phyloP scores from a whole-genome alignment of 371 early-diverging fungal genomes.

The Apophysomyces ossiformis region DNA sequence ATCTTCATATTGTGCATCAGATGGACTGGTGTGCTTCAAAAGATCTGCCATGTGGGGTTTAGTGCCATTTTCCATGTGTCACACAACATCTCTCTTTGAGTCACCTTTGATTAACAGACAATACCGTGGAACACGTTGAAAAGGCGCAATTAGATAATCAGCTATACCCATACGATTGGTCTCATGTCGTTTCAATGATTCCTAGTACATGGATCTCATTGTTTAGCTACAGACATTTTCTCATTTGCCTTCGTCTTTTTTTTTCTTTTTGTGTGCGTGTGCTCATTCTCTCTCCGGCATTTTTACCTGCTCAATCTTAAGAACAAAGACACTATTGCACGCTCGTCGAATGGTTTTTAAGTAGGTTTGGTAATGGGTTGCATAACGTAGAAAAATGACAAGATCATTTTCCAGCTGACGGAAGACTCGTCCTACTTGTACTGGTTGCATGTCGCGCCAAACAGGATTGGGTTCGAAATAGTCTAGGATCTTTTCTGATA shows the following conservation, averaged over 20 bases:
- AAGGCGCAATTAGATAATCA: constrained; percentile 24
- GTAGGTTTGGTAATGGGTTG: constrained; percentile 11
- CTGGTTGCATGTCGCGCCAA: constrained; percentile 20
- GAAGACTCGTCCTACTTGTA: constrained; percentile 27
- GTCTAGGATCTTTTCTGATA: constrained; percentile 36
- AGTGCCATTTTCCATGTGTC: background rate
- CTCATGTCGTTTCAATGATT: constrained; percentile 14
- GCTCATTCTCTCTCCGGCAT: background rate
- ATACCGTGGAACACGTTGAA: constrained; percentile 24
- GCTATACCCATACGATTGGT: constrained; percentile 24
- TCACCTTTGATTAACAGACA: constrained; percentile 24
- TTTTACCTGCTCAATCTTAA: constrained; percentile 19
- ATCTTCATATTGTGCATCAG: constrained; percentile 25
- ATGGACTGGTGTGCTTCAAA: constrained; percentile 29
- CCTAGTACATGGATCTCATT: background rate
- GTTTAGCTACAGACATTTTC: too few relatives aligned
- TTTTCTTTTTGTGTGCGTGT: background rate
- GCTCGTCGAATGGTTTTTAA: constrained; percentile 14
- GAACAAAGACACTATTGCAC: constrained; percentile 11
- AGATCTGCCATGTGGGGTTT: constrained; percentile 19
- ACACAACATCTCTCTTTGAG: background rate
- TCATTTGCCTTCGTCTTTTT: background rate
- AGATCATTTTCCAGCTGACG: constrained; percentile 10
- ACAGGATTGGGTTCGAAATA: constrained; percentile 23
- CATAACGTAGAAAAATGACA: constrained; percentile 14